phyloP scores from a whole-genome alignment of 768 basidiomycete genomes.

The Sporobolomyces roseus region DNA sequence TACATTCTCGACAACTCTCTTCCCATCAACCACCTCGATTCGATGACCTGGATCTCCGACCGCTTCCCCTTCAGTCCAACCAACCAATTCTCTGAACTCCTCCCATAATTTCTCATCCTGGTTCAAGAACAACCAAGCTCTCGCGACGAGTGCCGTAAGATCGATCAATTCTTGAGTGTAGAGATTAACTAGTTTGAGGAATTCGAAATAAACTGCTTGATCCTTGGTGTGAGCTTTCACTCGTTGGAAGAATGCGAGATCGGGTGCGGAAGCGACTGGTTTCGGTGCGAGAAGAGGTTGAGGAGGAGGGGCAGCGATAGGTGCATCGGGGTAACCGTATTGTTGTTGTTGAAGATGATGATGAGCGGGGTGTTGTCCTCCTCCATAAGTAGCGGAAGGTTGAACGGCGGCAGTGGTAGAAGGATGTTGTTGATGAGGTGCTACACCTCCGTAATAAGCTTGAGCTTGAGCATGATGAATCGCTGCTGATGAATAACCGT shows the following conservation, averaged over 20 bases:
- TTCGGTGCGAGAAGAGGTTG: conserved; percentile 38
- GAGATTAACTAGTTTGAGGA: conserved; percentile 82
- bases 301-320: conserved; percentile 37
- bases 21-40: conserved; percentile 55
- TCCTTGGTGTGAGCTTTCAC: conserved; percentile 57
- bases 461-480: conserved; percentile 23
- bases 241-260: conserved; percentile 86
- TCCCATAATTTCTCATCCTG: conserved; percentile 59
- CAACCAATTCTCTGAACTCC: conserved; percentile 80
- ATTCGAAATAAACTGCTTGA: conserved; percentile 61
- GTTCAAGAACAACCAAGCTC: conserved; percentile 73
- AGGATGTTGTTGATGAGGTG: conserved; percentile 7
- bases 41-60: conserved; percentile 60
- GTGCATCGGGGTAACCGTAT: too few relatives aligned
- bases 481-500: not conserved
- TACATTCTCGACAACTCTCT: conserved; percentile 64
- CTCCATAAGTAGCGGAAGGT: too few relatives aligned
- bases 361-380: too few relatives aligned
- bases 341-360: too few relatives aligned
- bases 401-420: too few relatives aligned
- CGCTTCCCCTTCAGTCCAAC: conserved; percentile 61
- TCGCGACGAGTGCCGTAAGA: conserved; percentile 70
- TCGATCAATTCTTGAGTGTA: conserved; percentile 90
- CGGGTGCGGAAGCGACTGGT: conserved; percentile 52
- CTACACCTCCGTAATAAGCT: conserved; percentile 18